Percentiles rank a stretch among this genome's conserved stretches.
These are phyloP conservation scores for Neurospora crassa DNA, from an alignment of 2,329 filamentous ascomycete genomes.

Conservation along the genomic window DNA sequence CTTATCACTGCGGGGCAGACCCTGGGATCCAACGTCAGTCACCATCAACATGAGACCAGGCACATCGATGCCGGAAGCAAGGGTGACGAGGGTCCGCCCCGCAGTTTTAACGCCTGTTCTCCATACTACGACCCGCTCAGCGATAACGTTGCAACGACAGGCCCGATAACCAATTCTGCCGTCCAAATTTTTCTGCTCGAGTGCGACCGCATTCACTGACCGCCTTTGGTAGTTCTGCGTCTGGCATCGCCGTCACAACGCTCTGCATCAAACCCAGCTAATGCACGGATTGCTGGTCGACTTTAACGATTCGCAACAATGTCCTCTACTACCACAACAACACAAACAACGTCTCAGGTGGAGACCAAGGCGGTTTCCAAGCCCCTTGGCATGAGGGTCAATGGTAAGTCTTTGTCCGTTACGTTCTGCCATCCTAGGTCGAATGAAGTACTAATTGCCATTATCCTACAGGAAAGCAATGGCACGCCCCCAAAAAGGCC, in stretches of 20 bases:
- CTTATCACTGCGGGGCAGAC: background rate
- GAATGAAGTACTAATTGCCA: background rate
- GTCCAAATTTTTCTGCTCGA: slow-evolving; percentile 2
- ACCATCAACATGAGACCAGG: background rate
- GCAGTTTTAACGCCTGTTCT: background rate
- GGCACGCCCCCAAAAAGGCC: slow-evolving; percentile 73
- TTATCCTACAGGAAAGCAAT: slow-evolving; percentile 69
- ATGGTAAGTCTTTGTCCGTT: slow-evolving; percentile 45
- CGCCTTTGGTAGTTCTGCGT: slow-evolving; percentile 3
- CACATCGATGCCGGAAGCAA: background rate
- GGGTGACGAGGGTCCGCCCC: slow-evolving; percentile 1
- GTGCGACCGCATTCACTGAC: slow-evolving; percentile 2
- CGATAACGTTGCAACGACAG: background rate
- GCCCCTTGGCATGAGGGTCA: slow-evolving; percentile 64
- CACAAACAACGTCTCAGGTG: slow-evolving; percentile 23
- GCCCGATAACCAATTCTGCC: slow-evolving; percentile 5
- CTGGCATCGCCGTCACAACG: background rate
- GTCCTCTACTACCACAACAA: slow-evolving; percentile 27
- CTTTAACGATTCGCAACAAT: slow-evolving; percentile 25
- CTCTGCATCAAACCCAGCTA: background rate
- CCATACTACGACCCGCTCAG: background rate
- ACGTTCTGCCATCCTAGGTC: background rate
- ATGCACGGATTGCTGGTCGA: slow-evolving; percentile 1
- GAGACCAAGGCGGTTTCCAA: slow-evolving; percentile 27
- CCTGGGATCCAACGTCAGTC: background rate